These are phyloP conservation scores for Yarrowia sp. DNA, from an alignment of 805 yeast genomes.

Conservation along the genomic window DNA sequence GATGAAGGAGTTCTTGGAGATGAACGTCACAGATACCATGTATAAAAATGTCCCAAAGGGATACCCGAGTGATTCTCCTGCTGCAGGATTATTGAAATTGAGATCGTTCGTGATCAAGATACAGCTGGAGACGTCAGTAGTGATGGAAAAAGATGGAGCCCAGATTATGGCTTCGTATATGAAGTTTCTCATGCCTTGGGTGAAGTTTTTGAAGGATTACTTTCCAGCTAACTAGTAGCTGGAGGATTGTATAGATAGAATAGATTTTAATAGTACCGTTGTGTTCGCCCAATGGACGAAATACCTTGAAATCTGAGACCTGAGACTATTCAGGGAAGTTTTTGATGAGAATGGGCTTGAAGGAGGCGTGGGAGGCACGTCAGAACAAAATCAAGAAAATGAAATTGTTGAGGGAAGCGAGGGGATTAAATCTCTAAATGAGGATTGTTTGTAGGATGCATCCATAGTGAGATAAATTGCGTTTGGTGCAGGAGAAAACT, in stretches of 20 bases:
- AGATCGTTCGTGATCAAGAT: constrained; percentile 13
- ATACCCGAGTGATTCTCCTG: neutral
- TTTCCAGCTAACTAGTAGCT: neutral
- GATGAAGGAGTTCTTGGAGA: constrained; percentile 19
- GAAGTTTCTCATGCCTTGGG: neutral
- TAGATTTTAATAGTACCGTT: neutral
- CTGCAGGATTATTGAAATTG: neutral
- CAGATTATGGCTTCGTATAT: neutral
- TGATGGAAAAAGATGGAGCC: constrained; percentile 22
- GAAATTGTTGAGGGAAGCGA: too few species aligned
- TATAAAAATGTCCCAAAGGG: constrained; percentile 23
- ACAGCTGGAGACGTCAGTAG: neutral
- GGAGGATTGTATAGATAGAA: neutral
- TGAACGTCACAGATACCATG: constrained; percentile 7
- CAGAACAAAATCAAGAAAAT: too few species aligned
- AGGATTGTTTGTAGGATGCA: too few species aligned
- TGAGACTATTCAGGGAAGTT: too few species aligned
- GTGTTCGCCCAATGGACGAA: too few species aligned
- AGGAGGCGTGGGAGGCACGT: too few species aligned
- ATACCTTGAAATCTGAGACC: too few species aligned
- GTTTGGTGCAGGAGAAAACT: too few species aligned
- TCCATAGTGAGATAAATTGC: too few species aligned
- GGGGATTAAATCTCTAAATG: too few species aligned
- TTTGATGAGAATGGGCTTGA: too few species aligned
- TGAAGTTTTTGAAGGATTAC: neutral